Evolutionary conservation across 2,329 filamentous ascomycete species (phyloP).

Genomic region (Fusarium ambrosium): DNA sequence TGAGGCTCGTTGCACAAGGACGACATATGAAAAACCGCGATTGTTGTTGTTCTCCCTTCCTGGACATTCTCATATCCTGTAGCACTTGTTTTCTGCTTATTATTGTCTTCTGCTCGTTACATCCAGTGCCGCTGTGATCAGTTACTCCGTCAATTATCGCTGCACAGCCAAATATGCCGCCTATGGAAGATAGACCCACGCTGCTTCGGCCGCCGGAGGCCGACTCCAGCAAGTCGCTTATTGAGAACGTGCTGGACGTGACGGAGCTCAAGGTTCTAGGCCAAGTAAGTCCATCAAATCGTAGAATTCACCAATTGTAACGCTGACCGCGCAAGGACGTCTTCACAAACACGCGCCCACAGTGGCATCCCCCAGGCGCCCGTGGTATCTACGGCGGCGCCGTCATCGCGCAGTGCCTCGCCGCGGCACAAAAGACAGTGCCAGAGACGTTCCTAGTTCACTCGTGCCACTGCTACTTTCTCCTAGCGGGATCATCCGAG

Average conservation of each 20-base stretch:
- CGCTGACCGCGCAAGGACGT: slow-evolving; percentile 72
- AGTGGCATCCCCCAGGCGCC: slow-evolving; percentile 93
- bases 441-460: slow-evolving; percentile 85
- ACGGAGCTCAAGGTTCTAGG: slow-evolving; percentile 83
- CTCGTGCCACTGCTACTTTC: slow-evolving; percentile 99
- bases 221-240: slow-evolving; percentile 79
- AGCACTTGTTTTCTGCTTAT: background rate
- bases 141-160: background rate
- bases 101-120: background rate
- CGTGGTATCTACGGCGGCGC: slow-evolving; percentile 94
- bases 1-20: slow-evolving; percentile 20
- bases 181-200: slow-evolving; percentile 52
- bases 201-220: slow-evolving; percentile 77
- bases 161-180: slow-evolving; percentile 27
- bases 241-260: slow-evolving; percentile 91
- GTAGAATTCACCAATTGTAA: background rate
- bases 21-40: slow-evolving; percentile 34
- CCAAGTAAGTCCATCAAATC: slow-evolving; percentile 66
- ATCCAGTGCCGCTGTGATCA: background rate
- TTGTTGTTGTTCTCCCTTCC: slow-evolving; percentile 12
- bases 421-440: slow-evolving; percentile 90
- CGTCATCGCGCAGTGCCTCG: slow-evolving; percentile 91
- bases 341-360: slow-evolving; percentile 92
- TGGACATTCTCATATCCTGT: background rate
- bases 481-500: slow-evolving; percentile 86